Evolutionary conservation across 2,329 filamentous ascomycete species (phyloP), one percentile per base, ranked within the genome.

Genomic region (Epichloe brachyelytri): DNA sequence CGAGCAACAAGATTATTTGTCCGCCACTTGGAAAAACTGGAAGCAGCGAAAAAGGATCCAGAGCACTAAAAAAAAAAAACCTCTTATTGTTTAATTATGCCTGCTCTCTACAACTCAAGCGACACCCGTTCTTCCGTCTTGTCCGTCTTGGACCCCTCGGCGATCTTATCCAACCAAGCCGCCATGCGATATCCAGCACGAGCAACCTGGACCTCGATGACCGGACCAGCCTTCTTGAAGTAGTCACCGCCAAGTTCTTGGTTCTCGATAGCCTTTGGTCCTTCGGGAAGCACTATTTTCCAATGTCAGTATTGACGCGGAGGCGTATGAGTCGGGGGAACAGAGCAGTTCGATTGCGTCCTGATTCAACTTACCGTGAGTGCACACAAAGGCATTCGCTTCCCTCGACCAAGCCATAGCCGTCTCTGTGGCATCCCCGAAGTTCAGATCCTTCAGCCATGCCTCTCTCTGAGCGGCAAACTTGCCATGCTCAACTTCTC

Each of bases 131-230:
- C 55, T 34, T 55, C 62, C 53, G 47, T 55, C 53, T 51, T 56
- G 33, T 51, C 60, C 19, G 55, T 53, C 33, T 58, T 53, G 55
- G 62, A 67, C 26, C 59, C 61, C n/a, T 71, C 65, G 8, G 71
- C 78, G 58, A 85, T 80, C 58, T 74, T 67, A 60, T 86, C 82
- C 54, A 86, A 66, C 80, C 80, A 86, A 19, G 75, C 75, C 2
- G 79, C 84, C 62, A 88, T 72, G 46, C 85, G 75, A 63, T 80
- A 85, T 11, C 85, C 85, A 4, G 80, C 85, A 56, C 77, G 78
- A 7, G 83, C 84, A 54, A 88, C 72, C 62, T 84, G 79, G 53
- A 77, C 62, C 64, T 87, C 80, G 44, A 87, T 71, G 52, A 82
- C 76, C 19, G 76, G 78, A n/a, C 76, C 77, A 2, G 81, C 82